Evolutionary conservation across 352 stramenopile species (phyloP).

Genomic region (Phytophthora europaea): DNA sequence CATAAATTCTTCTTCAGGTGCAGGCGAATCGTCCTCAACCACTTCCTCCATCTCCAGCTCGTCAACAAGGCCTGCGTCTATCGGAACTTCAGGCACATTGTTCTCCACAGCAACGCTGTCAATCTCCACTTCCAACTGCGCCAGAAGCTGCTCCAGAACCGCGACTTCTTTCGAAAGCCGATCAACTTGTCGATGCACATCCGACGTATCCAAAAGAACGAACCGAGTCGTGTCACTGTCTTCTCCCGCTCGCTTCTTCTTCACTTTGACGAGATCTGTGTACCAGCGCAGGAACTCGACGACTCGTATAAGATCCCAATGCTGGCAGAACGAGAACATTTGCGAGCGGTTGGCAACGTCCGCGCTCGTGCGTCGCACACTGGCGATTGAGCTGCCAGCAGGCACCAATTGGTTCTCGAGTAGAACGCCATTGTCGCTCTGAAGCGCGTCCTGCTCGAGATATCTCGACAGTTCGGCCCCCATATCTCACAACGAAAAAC

Average conservation of each 20-base stretch:
- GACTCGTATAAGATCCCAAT: slow-evolving; percentile 68
- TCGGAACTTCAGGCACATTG: slow-evolving; percentile 1
- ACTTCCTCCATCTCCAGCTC: slow-evolving; percentile 21
- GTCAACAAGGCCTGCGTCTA: slow-evolving; percentile 5
- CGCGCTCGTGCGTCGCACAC: slow-evolving; percentile 40
- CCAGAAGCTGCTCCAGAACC: slow-evolving; percentile 47
- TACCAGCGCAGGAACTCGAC: slow-evolving; percentile 73
- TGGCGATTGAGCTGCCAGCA: background rate
- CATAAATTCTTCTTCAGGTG: slow-evolving; percentile 30
- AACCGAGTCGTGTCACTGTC: background rate
- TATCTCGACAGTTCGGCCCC: slow-evolving; percentile 53
- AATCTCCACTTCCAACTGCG: slow-evolving; percentile 57
- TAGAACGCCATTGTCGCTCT: slow-evolving; percentile 55
- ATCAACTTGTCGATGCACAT: slow-evolving; percentile 46
- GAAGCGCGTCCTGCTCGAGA: slow-evolving; percentile 52
- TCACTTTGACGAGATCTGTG: slow-evolving; percentile 42
- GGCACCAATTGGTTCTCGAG: slow-evolving; percentile 38
- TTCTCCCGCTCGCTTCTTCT: slow-evolving; percentile 17
- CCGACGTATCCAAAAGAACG: slow-evolving; percentile 34
- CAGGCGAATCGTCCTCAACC: slow-evolving; percentile 7
- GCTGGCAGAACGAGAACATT: slow-evolving; percentile 65
- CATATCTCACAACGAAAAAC: slow-evolving; percentile 28
- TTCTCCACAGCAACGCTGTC: slow-evolving; percentile 13
- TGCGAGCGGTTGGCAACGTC: slow-evolving; percentile 59
- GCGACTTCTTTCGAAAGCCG: slow-evolving; percentile 42